Base-by-base conservation (phyloP, 208 protist genomes). In the Wallacemonas rigidus region DNA sequence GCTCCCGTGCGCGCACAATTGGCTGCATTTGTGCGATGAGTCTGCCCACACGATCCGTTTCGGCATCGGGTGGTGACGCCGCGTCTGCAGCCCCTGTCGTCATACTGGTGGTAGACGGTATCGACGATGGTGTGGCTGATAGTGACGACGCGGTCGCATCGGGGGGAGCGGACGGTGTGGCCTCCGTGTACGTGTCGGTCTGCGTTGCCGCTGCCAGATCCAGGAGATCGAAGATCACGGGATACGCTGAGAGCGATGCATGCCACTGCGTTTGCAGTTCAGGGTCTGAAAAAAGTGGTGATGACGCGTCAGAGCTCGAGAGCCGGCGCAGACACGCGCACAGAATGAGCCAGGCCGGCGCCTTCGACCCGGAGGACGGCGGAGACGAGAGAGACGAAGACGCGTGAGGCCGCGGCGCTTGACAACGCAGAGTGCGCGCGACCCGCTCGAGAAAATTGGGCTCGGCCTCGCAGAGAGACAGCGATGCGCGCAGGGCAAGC, bases 161-260 rank as follows among this genome's bases (percentile, higher is more conserved):
- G 26, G 26, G 26, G 26, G 26, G 26, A 26, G 26, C 26, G 26
- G 26, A 26, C 26, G 26, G 26, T 26, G 26, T 26, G 26, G 26
- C 26, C 26, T 26, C 26, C 26, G 26, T 26, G 26, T 26, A 26
- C 26, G 26, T 26, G 26, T 26, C 26, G 26, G 26, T 26, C 26
- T 26, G 26, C 26, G 26, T 26, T 26, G 26, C 26, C 26, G 26
- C 26, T 26, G 26, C 14, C 11, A 53, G 48, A 15, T 57, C 15
- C 57, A 63, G 57, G 9, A 63, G 57, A 8, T 17, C 57, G 11
- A n/a, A 6, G 54, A 81, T 71, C 26, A 71, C 68, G 1, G 76
- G 76, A 63, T 81, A 77, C 45, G 62, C 54, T 55, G 53, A 38
- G 15, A 39, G 43, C n/a, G 77, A 58, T 1, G 61, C 65, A 39